phyloP scores from a whole-genome alignment of 345 rosid genomes.

The Garcia nutans region DNA sequence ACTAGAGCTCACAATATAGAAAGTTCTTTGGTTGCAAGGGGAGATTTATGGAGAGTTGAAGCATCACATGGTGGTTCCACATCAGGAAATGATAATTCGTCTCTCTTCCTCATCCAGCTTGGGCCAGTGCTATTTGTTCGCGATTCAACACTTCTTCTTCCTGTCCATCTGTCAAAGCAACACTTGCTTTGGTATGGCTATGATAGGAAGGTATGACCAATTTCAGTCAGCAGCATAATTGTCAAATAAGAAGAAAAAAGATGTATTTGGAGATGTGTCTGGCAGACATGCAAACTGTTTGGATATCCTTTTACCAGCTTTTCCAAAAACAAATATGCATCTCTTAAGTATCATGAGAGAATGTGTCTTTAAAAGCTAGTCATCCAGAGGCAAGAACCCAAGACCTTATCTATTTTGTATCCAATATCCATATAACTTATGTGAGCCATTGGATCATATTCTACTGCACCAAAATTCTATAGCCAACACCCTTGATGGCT shows the following conservation, averaged over 20 bases:
- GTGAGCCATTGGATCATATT: no score
- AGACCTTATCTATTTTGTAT: no score
- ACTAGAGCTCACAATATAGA: conserved; percentile 70
- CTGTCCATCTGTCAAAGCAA: conserved; percentile 88
- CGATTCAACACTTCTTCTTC: conserved; percentile 82
- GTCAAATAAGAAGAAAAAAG: background rate
- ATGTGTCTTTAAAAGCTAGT: no score
- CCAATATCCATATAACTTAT: no score
- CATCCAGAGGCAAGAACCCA: no score
- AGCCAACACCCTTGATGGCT: no score
- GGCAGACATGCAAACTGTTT: background rate
- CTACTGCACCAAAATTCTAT: no score
- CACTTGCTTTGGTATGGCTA: conserved; percentile 99
- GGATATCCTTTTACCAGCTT: conserved; percentile 1
- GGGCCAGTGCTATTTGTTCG: conserved; percentile 92
- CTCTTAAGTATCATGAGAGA: no score
- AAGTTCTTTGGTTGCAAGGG: conserved; percentile 80
- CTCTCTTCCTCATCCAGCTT: conserved; percentile 89
- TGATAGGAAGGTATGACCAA: conserved; percentile 78
- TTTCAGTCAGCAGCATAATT: background rate
- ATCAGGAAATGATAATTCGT: conserved; percentile 61
- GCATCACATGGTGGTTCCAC: conserved; percentile 69
- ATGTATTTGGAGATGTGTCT: background rate
- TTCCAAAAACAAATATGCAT: no score
- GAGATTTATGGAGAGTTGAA: conserved; percentile 94